These are phyloP conservation scores for Primulina tabacum DNA, from an alignment of 257 asterid species.

Conservation along the genomic window DNA sequence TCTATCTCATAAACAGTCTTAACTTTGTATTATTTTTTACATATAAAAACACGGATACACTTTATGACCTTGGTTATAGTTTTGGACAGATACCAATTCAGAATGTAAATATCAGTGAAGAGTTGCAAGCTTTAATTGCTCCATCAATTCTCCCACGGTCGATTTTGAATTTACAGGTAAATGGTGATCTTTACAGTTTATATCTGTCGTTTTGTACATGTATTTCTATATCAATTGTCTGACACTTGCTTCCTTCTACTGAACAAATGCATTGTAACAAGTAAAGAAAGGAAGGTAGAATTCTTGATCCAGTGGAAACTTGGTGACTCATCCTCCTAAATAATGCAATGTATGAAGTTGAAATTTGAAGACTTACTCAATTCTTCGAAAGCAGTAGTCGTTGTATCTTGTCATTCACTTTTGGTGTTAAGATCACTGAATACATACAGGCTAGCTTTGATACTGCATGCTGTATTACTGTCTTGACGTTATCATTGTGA, in stretches of 20 bases:
- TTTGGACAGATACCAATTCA: conserved; percentile 62
- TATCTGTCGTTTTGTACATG: background rate
- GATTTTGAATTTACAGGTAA: conserved; percentile 78
- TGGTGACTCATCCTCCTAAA: background rate
- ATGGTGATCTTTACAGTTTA: background rate
- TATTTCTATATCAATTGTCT: conserved; percentile 1
- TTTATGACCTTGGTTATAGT: conserved; percentile 5
- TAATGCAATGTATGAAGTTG: background rate
- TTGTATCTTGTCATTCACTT: background rate
- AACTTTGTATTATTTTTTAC: conserved; percentile 9
- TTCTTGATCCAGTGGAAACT: background rate
- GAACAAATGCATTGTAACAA: background rate
- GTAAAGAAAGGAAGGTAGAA: background rate
- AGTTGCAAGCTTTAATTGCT: conserved; percentile 72
- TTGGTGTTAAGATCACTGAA: background rate
- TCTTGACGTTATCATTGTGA: background rate
- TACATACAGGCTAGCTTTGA: background rate
- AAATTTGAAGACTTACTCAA: background rate
- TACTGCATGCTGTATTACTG: background rate
- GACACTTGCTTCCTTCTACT: background rate
- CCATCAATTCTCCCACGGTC: conserved; percentile 86
- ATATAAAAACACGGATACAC: background rate
- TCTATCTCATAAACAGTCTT: conserved; percentile 3
- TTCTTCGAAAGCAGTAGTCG: too few relatives aligned
- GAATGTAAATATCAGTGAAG: conserved; percentile 67